These are phyloP conservation scores for Blastocrithidia nonstop DNA, from an alignment of 208 protist species.

Conservation along the genomic window DNA sequence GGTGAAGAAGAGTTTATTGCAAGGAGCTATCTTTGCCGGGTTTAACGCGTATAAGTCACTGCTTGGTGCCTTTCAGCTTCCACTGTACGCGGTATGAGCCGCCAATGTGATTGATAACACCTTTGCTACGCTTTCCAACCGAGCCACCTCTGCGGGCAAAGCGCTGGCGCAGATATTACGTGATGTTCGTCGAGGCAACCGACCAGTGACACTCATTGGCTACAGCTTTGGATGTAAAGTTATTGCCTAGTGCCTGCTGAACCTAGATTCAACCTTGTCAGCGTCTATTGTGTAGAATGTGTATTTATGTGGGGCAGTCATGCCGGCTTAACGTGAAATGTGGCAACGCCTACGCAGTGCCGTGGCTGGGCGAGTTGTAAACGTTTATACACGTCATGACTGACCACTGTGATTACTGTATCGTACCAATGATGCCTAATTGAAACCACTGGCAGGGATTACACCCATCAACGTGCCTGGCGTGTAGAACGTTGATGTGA, in stretches of 20 bases:
- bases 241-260: slow-evolving; percentile 64
- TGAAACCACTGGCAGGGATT: slow-evolving; percentile 68
- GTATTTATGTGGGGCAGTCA: slow-evolving; percentile 59
- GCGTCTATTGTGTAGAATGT: slow-evolving; percentile 74
- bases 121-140: slow-evolving; percentile 54
- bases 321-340: slow-evolving; percentile 22
- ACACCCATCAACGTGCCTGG: slow-evolving; percentile 52
- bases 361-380: slow-evolving; percentile 74
- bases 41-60: slow-evolving; percentile 51
- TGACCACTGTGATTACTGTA: slow-evolving; percentile 74
- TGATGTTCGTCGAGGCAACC: slow-evolving; percentile 31
- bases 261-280: slow-evolving; percentile 34
- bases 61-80: slow-evolving; percentile 41
- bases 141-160: slow-evolving; percentile 51
- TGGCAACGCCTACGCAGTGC: slow-evolving; percentile 51
- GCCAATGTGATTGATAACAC: slow-evolving; percentile 75
- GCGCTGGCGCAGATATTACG: slow-evolving; percentile 64
- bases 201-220: slow-evolving; percentile 76
- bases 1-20: slow-evolving; percentile 31
- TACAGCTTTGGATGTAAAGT: slow-evolving; percentile 76
- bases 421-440: slow-evolving; percentile 38
- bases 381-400: slow-evolving; percentile 75
- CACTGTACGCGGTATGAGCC: slow-evolving; percentile 63
- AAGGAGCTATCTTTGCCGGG: slow-evolving; percentile 45
- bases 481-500: slow-evolving; percentile 75